Evolutionary conservation across 2,329 filamentous ascomycete species (phyloP).

Genomic region (Exophiala mesophila): DNA sequence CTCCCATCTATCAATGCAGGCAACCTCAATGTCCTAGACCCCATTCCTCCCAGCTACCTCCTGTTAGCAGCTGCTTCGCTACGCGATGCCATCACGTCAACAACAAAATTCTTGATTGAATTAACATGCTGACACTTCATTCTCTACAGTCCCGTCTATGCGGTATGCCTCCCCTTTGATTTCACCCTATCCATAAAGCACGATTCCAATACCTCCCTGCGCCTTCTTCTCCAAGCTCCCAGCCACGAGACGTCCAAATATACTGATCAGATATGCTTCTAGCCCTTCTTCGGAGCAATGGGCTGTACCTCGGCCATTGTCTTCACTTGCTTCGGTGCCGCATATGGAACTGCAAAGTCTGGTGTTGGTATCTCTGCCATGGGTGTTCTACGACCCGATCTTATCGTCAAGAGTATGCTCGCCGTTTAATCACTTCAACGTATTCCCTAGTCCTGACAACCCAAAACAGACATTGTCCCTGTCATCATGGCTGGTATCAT

Average conservation of each 20-base stretch:
- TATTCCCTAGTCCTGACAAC: not conserved
- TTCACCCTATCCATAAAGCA: not conserved
- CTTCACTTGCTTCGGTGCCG: conserved; percentile 93
- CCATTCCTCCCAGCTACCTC: too few species aligned
- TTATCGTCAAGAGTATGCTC: conserved; percentile 96
- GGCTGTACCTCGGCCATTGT: conserved; percentile 92
- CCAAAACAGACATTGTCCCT: conserved; percentile 20
- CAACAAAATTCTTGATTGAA: not conserved
- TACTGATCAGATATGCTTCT: conserved; percentile 24
- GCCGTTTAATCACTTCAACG: not conserved
- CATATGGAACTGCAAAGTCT: conserved; percentile 98
- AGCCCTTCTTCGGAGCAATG: conserved; percentile 96
- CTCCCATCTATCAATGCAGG: conserved; percentile 16
- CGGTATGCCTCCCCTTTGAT: conserved; percentile 65
- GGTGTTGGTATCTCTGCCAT: conserved; percentile 98
- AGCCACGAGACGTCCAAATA: conserved; percentile 25
- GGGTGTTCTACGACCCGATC: conserved; percentile 94
- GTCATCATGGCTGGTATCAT: conserved; percentile 99
- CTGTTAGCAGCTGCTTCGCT: too few species aligned
- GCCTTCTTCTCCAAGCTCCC: not conserved
- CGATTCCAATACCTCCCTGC: not conserved
- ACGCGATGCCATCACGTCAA: too few species aligned
- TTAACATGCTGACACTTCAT: conserved; percentile 40
- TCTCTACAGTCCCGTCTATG: conserved; percentile 80
- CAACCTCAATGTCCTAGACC: not conserved